Base-by-base conservation (phyloP, 2,329 filamentous ascomycete species). In the Hypoxylon sp. region DNA sequence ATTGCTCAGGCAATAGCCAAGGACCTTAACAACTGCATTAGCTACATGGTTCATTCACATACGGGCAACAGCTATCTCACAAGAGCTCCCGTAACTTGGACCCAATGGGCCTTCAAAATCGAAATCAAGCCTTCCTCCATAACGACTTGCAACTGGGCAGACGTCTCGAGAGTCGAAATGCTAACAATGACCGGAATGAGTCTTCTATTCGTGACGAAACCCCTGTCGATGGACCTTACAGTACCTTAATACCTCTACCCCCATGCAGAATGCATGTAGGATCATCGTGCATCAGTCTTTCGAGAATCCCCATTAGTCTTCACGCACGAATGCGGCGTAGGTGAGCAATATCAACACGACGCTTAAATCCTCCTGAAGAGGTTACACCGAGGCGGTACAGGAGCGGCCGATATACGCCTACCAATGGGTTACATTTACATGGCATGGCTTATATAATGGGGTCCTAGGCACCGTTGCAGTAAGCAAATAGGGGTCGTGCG, bases 121-220 rank as follows among this genome's bases (percentile, higher is more conserved):
- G 32, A 24, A 32, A 60, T 52, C 47, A 52, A 52, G n/a, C 17
- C n/a, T 46, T 52, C 52, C 35, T 55, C 57, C 57, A 60, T 60
- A 21, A 24, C n/a, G 3, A n/a, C 44, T 58, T 17, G 17, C 21
- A 52, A 53, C 11, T 17, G n/a, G 31, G 29, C 31, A 39, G 29
- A 17, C 13, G n/a, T 47, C 37, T 52, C 37, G 32, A 32, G 15
- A 24, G 17, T 48, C 37, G 29, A 61, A 11, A 47, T 61, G 17
- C 58, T 13, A 6, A 44, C 37, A 19, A 31, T 44, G 35, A 11
- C 6, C 15, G 31, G 5, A 10, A 44, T 3, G 15, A 42, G 19
- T 44, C 37, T 46, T 56, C 53, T 31, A 21, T 24, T 42, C 24
- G 11, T 15, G 13, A 52, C 11, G 21, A 52, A 27, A 29, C 46